A percentile compares a stretch with the other conserved stretches of the same genome.
phyloP scores from a whole-genome alignment of 2,329 filamentous ascomycete species.

The Huntiella abstrusa region DNA sequence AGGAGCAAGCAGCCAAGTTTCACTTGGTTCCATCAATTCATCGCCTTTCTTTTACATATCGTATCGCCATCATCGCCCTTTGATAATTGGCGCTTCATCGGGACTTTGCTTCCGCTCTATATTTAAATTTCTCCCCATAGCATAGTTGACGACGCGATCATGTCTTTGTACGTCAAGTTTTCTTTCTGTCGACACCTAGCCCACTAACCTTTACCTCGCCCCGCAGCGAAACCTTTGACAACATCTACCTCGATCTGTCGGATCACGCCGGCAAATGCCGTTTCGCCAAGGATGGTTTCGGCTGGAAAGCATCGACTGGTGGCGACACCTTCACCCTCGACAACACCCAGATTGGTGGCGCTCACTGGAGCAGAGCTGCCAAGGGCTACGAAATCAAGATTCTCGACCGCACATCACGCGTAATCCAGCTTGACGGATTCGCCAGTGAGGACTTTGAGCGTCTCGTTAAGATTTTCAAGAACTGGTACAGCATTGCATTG shows the following conservation, averaged over 20 bases:
- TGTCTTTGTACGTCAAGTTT: constrained; percentile 8
- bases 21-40: too few species aligned
- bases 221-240: constrained; percentile 75
- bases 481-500: constrained; percentile 88
- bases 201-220: neutral
- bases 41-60: too few species aligned
- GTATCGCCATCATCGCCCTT: too few species aligned
- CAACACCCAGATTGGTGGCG: constrained; percentile 61
- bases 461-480: constrained; percentile 82
- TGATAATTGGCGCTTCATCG: too few species aligned
- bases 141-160: neutral
- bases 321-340: constrained; percentile 91
- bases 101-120: too few species aligned
- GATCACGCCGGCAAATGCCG: constrained; percentile 84
- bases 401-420: constrained; percentile 60
- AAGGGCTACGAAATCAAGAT: constrained; percentile 92
- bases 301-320: constrained; percentile 79
- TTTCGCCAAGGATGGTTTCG: constrained; percentile 83
- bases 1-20: too few species aligned
- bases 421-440: constrained; percentile 91
- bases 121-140: too few species aligned
- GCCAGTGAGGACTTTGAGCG: constrained; percentile 88
- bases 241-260: constrained; percentile 89
- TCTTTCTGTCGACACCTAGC: neutral
- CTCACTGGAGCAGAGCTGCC: constrained; percentile 87